phyloP scores from a whole-genome alignment of 345 rosid species.

The Euphorbia lathyris region DNA sequence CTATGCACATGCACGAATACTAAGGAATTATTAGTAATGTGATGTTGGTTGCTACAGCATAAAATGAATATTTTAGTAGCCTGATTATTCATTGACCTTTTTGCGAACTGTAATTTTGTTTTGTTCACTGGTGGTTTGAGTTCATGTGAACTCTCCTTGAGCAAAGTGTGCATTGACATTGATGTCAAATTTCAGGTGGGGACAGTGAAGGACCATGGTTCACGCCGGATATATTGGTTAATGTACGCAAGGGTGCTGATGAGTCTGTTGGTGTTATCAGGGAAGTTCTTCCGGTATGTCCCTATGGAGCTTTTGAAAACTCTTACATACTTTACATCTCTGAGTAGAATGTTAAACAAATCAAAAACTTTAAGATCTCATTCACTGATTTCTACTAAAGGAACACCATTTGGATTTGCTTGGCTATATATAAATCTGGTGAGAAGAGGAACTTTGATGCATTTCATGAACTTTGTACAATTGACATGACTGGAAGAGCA shows the following conservation, averaged over 20 bases:
- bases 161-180: background rate
- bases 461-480: background rate
- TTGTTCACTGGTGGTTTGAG: background rate
- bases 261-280: slow-evolving; percentile 65
- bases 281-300: slow-evolving; percentile 77
- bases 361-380: background rate
- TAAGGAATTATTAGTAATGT: background rate
- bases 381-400: background rate
- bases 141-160: background rate
- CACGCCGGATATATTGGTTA: slow-evolving; percentile 86
- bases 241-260: slow-evolving; percentile 57
- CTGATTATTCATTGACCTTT: background rate
- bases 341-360: background rate
- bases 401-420: background rate
- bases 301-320: background rate
- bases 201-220: slow-evolving; percentile 80
- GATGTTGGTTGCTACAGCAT: background rate
- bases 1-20: background rate
- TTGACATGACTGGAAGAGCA: background rate
- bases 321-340: background rate
- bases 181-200: slow-evolving; percentile 51
- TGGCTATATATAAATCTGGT: background rate
- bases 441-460: background rate
- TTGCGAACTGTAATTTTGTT: background rate
- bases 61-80: background rate